These are phyloP conservation scores for Rhododendron ferrugineum DNA, from an alignment of 148 eudicot species.

Conservation along the genomic window DNA sequence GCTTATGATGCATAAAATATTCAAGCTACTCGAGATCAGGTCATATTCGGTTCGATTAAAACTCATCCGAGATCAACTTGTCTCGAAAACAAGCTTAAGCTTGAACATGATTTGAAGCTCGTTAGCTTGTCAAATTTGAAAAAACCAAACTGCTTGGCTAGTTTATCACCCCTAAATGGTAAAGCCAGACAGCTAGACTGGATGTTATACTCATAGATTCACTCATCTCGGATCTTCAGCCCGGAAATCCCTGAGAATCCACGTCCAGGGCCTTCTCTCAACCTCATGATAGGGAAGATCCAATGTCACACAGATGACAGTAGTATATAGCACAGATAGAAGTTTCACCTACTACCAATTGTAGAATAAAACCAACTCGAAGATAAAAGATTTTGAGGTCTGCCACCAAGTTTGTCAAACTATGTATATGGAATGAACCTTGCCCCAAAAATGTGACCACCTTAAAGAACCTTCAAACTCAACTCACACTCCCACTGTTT, in stretches of 20 bases:
- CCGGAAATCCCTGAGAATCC: neutral
- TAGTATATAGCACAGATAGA: neutral
- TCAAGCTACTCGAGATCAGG: no score
- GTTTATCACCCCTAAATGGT: neutral
- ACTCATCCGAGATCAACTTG: no score
- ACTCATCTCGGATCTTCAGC: neutral
- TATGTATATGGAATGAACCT: neutral
- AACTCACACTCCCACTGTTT: neutral
- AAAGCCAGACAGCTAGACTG: neutral
- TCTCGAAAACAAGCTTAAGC: neutral
- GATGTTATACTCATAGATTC: neutral
- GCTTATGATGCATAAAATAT: no score
- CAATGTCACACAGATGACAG: neutral
- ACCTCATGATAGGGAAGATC: neutral
- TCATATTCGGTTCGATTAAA: no score
- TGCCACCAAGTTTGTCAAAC: neutral
- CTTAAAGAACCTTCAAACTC: neutral
- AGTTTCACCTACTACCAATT: neutral
- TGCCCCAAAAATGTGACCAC: neutral
- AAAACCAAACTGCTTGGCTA: no score
- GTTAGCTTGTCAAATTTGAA: no score
- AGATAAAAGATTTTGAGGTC: neutral
- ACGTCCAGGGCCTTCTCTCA: neutral
- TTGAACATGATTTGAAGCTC: neutral
- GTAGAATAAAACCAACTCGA: neutral